A percentile compares a stretch with the other conserved stretches of the same genome.
Evolutionary conservation across 2,329 filamentous ascomycete species (phyloP).

Genomic region (Scedosporium dehoogii): DNA sequence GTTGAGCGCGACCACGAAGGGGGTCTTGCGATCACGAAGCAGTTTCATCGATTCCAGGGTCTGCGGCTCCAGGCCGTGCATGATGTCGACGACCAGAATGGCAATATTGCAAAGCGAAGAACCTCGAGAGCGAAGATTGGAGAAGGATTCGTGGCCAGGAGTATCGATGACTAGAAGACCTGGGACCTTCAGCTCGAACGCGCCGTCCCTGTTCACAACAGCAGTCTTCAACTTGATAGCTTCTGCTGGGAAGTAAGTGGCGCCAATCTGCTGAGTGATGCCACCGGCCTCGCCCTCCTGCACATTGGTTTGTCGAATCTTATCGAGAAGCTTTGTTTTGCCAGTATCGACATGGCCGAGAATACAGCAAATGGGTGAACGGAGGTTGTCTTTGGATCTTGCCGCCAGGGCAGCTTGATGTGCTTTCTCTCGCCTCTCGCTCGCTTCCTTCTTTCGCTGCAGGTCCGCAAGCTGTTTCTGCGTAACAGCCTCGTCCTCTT

Average conservation of each 20-base stretch:
- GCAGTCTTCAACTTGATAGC: conserved; percentile 85
- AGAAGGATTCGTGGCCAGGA: conserved; percentile 99
- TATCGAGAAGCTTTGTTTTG: conserved; percentile 98
- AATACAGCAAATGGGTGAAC: conserved; percentile 99
- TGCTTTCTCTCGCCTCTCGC: conserved; percentile 77
- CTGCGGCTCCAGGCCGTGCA: conserved; percentile 97
- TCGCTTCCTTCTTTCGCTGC: conserved; percentile 77
- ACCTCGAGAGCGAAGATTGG: conserved; percentile 90
- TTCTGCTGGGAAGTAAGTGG: conserved; percentile 96
- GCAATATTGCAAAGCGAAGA: conserved; percentile 99
- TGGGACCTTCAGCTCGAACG: conserved; percentile 94
- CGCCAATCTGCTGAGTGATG: conserved; percentile 99
- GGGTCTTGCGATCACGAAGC: conserved; percentile 85
- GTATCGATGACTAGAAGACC: conserved; percentile 96
- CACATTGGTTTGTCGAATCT: conserved; percentile 96
- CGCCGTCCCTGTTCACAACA: conserved; percentile 83
- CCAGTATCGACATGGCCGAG: conserved; percentile 99
- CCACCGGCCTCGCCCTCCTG: conserved; percentile 98
- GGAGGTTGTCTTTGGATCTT: conserved; percentile 85
- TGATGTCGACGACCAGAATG: conserved; percentile 97
- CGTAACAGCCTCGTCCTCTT: conserved; percentile 64
- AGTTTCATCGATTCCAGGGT: conserved; percentile 96
- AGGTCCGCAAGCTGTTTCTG: conserved; percentile 63
- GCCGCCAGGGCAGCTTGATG: conserved; percentile 88
- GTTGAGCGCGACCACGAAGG: conserved; percentile 97